Base-by-base conservation (phyloP, 305 asterid genomes). In the Striga hermonthica region DNA sequence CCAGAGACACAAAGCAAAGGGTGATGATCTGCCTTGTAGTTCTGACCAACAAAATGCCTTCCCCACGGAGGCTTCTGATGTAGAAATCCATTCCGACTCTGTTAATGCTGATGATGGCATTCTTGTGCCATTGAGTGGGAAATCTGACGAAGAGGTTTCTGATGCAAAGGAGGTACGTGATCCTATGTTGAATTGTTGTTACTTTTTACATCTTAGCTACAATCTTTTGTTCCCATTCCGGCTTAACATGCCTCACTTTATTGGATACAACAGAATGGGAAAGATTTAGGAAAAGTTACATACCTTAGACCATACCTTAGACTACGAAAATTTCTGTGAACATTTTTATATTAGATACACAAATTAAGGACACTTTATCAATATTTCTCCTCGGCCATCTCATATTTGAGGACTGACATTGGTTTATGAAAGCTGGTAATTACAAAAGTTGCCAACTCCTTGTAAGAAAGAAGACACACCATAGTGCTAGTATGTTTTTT, bases 31-130 rank as follows among this genome's bases (percentile, higher is more conserved):
- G 54, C 70, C 83, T 59, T 64, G 55, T 69, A 69, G 83, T 70
- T 80, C 78, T 72, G 68, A 67, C 67, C 78, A 69, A 71, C 74
- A 57, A 43, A 68, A 68, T 63, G 60, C 74, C 70, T 55, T 57
- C 62, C 60, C 34, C 48, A 65, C 47, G 66, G 77, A 72, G 47
- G 59, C 69, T 70, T 64, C 69, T 41, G 83, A 74, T 65, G 57
- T 44, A 60, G 77, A 75, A 70, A 53, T 71, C 66, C 52, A 77
- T 67, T 57, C 64, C 57, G 39, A 54, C 43, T 69, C 76, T 66
- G 74, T 59, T 53, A 76, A 63, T 76, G 81, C 48, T 45, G 79
- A 73, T 62, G 72, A 57, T 36, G 74, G 48, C 68, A 62, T 65
- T 58, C 39, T 67, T 77, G 66, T 56, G 64, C 73, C 52, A 56